Evolutionary conservation across 1,284 basidiomycete species (phyloP).

Genomic region (Marasmius tenuissimus): DNA sequence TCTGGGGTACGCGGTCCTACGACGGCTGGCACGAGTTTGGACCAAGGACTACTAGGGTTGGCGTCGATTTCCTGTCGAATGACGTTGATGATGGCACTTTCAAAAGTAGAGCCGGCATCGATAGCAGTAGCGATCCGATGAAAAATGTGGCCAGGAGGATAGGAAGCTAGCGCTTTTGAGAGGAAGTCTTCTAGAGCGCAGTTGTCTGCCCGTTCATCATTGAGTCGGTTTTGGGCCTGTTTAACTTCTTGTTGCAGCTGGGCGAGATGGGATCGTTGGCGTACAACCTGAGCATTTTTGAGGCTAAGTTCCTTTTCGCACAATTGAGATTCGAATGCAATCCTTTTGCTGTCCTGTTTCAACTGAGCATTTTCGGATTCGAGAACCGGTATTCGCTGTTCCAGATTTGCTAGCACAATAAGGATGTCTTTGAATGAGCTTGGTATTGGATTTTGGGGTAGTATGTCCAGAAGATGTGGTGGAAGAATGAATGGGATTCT

Average conservation of each 20-base stretch:
- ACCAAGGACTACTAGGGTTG: slow-evolving; percentile 39
- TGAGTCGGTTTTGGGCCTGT: slow-evolving; percentile 21
- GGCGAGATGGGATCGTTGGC: slow-evolving; percentile 4
- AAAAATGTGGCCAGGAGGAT: slow-evolving; percentile 31
- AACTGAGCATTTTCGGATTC: slow-evolving; percentile 27
- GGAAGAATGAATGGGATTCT: background rate
- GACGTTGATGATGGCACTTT: slow-evolving; percentile 45
- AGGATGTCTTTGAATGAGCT: slow-evolving; percentile 2
- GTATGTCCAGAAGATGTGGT: background rate
- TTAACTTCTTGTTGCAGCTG: background rate
- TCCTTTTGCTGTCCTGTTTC: slow-evolving; percentile 21
- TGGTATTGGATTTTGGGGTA: background rate
- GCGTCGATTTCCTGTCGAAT: slow-evolving; percentile 42
- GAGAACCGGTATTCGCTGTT: slow-evolving; percentile 21
- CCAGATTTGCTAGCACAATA: slow-evolving; percentile 17
- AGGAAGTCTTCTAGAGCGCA: slow-evolving; percentile 33
- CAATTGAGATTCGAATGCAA: slow-evolving; percentile 4
- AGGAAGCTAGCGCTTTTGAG: slow-evolving; percentile 32
- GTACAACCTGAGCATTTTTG: slow-evolving; percentile 9
- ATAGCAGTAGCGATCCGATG: slow-evolving; percentile 28
- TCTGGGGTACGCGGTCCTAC: slow-evolving; percentile 41
- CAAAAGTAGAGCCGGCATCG: slow-evolving; percentile 30
- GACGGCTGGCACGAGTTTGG: slow-evolving; percentile 41
- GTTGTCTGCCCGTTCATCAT: slow-evolving; percentile 21
- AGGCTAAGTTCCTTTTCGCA: slow-evolving; percentile 1